phyloP scores from a whole-genome alignment of 2,329 filamentous ascomycete species.

The Uncinocarpus reesii region DNA sequence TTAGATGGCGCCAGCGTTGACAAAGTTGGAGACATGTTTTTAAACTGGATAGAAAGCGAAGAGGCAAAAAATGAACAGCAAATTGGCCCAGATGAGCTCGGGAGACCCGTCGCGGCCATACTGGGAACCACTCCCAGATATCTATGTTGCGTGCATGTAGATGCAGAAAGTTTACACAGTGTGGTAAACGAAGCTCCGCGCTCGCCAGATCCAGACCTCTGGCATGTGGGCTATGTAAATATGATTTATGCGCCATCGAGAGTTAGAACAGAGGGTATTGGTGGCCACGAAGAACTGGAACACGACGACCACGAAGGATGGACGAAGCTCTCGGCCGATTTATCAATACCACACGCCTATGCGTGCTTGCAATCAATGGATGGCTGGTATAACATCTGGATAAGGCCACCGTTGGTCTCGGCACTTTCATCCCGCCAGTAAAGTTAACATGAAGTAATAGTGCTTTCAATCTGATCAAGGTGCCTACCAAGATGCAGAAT shows the following conservation, averaged over 20 bases:
- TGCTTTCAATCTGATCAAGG: too few species aligned
- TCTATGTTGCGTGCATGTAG: conserved; percentile 4
- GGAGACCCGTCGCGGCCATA: not conserved
- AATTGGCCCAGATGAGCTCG: not conserved
- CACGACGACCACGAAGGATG: not conserved
- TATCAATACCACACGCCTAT: conserved; percentile 1
- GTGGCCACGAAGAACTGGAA: not conserved
- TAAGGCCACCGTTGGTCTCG: not conserved
- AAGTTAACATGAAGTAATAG: too few species aligned
- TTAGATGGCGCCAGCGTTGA: conserved; percentile 2
- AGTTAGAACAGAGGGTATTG: not conserved
- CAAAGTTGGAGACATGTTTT: not conserved
- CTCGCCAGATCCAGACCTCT: not conserved
- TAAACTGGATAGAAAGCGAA: not conserved
- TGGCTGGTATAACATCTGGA: conserved; percentile 4
- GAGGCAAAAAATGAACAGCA: not conserved
- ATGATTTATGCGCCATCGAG: not conserved
- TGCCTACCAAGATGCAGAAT: too few species aligned
- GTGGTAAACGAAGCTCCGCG: conserved; percentile 5
- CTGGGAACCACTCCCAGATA: conserved; percentile 3
- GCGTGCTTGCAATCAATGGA: conserved; percentile 2
- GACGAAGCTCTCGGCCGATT: conserved; percentile 3
- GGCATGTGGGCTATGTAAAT: conserved; percentile 8
- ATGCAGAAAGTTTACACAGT: conserved; percentile 4
- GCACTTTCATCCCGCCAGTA: not conserved